These are phyloP conservation scores for Podospora pseudocomata DNA, from an alignment of 495 filamentous ascomycete species.

Conservation along the genomic window DNA sequence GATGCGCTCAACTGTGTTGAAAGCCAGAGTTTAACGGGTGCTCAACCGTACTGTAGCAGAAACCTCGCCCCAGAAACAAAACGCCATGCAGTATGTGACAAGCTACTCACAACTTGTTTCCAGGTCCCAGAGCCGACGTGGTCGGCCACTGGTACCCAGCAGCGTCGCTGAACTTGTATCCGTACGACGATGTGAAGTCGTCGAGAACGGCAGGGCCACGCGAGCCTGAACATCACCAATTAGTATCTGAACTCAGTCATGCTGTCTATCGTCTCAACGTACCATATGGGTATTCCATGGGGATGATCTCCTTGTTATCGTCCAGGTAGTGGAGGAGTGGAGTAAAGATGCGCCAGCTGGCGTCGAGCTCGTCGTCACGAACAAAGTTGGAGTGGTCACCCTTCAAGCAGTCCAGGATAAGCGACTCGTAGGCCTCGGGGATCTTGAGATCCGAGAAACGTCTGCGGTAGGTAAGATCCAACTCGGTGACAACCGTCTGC, in stretches of 20 bases:
- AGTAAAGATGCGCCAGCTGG: constrained; percentile 98
- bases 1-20: constrained; percentile 20
- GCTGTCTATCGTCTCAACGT: constrained; percentile 35
- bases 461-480: constrained; percentile 96
- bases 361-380: constrained; percentile 95
- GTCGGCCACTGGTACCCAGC: constrained; percentile 94
- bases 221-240: constrained; percentile 59
- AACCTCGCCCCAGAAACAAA: constrained; percentile 6
- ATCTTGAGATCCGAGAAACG: constrained; percentile 99
- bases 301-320: constrained; percentile 97
- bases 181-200: constrained; percentile 96
- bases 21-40: constrained; percentile 23
- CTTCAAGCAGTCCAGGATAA: constrained; percentile 97
- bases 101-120: constrained; percentile 65
- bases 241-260: background rate
- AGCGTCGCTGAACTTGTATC: constrained; percentile 98
- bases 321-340: constrained; percentile 97
- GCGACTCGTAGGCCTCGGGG: constrained; percentile 96
- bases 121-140: constrained; percentile 52
- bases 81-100: constrained; percentile 13
- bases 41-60: constrained; percentile 13
- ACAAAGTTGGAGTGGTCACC: constrained; percentile 99
- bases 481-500: constrained; percentile 99
- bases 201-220: constrained; percentile 95
- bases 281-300: constrained; percentile 99